Evolutionary conservation across 2,329 filamentous ascomycete genomes (phyloP), one percentile per base, ranked within the genome.

Genomic region (Westerdykella ornata): DNA sequence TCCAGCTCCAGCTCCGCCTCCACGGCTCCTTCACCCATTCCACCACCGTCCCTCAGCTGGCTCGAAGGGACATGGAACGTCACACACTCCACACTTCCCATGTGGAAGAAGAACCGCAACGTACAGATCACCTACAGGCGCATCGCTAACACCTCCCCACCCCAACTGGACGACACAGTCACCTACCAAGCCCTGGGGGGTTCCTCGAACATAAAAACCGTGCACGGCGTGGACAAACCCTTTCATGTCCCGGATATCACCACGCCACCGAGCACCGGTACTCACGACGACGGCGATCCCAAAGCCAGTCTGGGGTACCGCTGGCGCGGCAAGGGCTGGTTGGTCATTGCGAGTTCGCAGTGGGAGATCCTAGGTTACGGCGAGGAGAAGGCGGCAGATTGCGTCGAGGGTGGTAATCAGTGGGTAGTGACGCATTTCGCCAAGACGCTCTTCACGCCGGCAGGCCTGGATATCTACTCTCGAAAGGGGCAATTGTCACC

Each of bases 391-490:
- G 70, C 66, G 1, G 22, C 3, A 7, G 22, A 26, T 11, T 7
- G 22, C 12, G 22, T 26, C 22, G 22, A 26, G 22, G 53, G 49
- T 6, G 66, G 66, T 63, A 73, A 75, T 52, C 52, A 68, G 26
- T 94, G 85, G 85, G 80, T 78, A 1, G 85, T 94, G 12, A 94
- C 85, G 4, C 90, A 83, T 74, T 94, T 94, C 64, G 81, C 82
- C 48, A 82, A 85, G 57, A 94, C 85, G 17, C 52, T 89, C 34
- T 94, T 94, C 53, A 92, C 87, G 5, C 83, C 84, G 48, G 85
- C 87, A 42, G 88, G 88, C 0, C 57, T 94, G 20, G 88, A 94
- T 66, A 66, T 94, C 8, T 92, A 90, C 63, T 81, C 78, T 35
- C 74, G 84, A 52, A 71, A 74, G 13, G 73, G 67, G 38, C 75